Conservation (phyloP, 2,329 filamentous ascomycete genomes). For the Aspergillus viridinutans region DNA sequence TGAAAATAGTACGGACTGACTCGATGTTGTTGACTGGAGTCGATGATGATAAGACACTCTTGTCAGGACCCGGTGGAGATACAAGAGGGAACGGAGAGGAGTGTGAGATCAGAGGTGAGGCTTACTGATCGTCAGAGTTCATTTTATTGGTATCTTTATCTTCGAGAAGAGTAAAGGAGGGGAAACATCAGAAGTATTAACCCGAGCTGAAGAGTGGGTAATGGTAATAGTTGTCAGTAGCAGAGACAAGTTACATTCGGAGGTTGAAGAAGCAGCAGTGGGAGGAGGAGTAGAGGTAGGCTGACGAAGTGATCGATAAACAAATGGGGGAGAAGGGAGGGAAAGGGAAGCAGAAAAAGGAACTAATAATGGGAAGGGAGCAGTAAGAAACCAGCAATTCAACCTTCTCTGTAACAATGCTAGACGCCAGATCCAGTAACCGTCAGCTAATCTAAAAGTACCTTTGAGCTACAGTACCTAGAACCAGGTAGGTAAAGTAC, state of each 20-base stretch:
- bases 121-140: slow-evolving; percentile 20
- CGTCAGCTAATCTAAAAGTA: not conserved
- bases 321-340: slow-evolving; percentile 1
- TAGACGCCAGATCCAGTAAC: not conserved
- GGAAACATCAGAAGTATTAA: not conserved
- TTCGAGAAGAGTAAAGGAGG: not conserved
- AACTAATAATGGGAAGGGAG: slow-evolving; percentile 2
- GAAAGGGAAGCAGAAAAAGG: slow-evolving; percentile 3
- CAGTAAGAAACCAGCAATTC: not conserved
- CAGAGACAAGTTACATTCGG: slow-evolving; percentile 14
- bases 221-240: not conserved
- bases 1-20: slow-evolving; percentile 17
- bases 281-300: not conserved
- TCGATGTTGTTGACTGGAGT: slow-evolving; percentile 14
- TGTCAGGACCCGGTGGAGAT: slow-evolving; percentile 12
- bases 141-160: slow-evolving; percentile 7
- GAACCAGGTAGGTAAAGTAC: not conserved
- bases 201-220: not conserved
- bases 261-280: slow-evolving; percentile 15
- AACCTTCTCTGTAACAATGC: not conserved
- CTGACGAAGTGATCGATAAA: not conserved
- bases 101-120: slow-evolving; percentile 8
- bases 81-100: slow-evolving; percentile 9
- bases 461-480: not conserved
- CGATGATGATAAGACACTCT: slow-evolving; percentile 15